These are phyloP conservation scores for Eucalyptus erythrocorys DNA, from an alignment of 345 rosid species.

Conservation along the genomic window DNA sequence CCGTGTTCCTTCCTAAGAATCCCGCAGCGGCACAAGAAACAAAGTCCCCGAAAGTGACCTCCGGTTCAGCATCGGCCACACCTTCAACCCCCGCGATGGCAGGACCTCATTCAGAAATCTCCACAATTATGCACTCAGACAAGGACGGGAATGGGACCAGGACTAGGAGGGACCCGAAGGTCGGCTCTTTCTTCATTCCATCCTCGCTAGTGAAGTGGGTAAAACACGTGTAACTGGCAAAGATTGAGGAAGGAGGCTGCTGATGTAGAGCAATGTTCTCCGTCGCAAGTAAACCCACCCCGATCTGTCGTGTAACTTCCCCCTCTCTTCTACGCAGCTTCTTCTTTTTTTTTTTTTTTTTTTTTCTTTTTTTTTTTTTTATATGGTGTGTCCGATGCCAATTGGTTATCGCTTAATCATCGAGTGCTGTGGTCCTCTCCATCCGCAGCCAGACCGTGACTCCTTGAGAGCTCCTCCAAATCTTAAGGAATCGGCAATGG, in stretches of 20 bases:
- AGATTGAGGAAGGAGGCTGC: background rate
- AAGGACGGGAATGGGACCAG: background rate
- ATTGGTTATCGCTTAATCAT: background rate
- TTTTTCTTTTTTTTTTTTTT: too few relatives aligned
- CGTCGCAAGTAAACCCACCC: background rate
- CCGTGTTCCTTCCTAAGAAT: background rate
- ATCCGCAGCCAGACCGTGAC: background rate
- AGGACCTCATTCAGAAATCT: background rate
- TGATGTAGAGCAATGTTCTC: background rate
- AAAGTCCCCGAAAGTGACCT: background rate
- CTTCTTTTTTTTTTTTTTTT: too few relatives aligned
- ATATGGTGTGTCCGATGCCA: background rate
- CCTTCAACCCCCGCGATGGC: fast-evolving
- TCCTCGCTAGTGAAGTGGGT: background rate
- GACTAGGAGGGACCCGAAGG: background rate
- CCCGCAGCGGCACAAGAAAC: background rate
- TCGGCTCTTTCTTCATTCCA: background rate
- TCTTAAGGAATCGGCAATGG: background rate
- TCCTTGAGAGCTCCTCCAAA: background rate
- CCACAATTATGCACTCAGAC: background rate
- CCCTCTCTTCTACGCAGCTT: background rate
- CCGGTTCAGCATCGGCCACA: background rate
- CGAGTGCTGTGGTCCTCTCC: background rate
- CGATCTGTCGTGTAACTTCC: background rate
- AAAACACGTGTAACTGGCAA: background rate